Percentiles rank a stretch among this genome's conserved stretches.
Evolutionary conservation across 1,139 yeast species (phyloP).

Genomic region (Candida neerlandica): DNA sequence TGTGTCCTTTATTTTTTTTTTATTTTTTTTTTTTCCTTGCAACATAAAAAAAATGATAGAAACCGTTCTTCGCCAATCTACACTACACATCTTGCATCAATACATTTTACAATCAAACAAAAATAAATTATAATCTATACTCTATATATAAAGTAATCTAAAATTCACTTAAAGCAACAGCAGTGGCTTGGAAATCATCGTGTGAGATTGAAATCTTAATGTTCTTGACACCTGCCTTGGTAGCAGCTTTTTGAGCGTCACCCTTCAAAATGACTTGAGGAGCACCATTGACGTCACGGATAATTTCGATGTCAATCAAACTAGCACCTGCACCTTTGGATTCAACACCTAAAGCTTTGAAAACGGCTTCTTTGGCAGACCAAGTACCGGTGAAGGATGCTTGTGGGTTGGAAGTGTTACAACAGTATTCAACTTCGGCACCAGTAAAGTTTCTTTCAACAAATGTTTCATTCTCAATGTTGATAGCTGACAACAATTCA

Average conservation of each 20-base stretch:
- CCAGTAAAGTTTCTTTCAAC: conserved; percentile 88
- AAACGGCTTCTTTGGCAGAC: conserved; percentile 99
- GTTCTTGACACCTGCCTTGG: conserved; percentile 63
- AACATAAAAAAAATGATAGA: not conserved
- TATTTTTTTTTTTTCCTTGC: not conserved
- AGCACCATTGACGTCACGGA: conserved; percentile 73
- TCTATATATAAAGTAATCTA: conserved; percentile 18
- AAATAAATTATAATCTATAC: not conserved
- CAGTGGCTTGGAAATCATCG: conserved; percentile 96
- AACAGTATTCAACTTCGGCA: conserved; percentile 78
- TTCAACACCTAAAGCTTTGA: conserved; percentile 88
- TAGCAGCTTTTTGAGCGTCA: conserved; percentile 74
- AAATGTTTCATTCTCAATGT: conserved; percentile 84
- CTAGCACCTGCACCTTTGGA: conserved; percentile 96
- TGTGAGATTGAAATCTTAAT: conserved; percentile 92
- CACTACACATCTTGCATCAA: not conserved
- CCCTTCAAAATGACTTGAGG: conserved; percentile 82
- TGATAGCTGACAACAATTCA: conserved; percentile 79
- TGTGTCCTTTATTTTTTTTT: not conserved
- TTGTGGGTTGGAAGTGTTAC: conserved; percentile 69
- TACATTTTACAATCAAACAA: not conserved
- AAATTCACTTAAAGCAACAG: conserved; percentile 87
- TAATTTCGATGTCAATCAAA: conserved; percentile 84
- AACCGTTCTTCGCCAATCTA: not conserved
- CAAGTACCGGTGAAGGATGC: conserved; percentile 97